phyloP scores from a whole-genome alignment of 345 rosid species.

The Salix arbutifolia region DNA sequence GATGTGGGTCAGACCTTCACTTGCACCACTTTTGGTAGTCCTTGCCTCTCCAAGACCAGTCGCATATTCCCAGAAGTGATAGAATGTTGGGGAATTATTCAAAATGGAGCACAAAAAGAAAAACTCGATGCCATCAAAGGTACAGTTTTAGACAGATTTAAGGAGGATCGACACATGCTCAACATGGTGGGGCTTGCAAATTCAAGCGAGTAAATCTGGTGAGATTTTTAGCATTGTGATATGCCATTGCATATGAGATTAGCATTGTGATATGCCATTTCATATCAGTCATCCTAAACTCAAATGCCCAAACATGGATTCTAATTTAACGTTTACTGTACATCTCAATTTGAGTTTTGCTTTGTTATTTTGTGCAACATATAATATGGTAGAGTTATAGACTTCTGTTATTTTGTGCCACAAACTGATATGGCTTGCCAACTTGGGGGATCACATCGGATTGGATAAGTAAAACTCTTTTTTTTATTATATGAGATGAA shows the following conservation, averaged over 20 bases:
- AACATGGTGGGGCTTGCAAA: constrained; percentile 81
- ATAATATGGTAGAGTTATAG: too few species aligned
- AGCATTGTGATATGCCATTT: not conserved
- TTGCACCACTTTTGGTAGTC: constrained; percentile 77
- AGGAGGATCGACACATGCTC: constrained; percentile 87
- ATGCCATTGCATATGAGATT: not conserved
- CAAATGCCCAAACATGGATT: too few species aligned
- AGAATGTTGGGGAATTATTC: constrained; percentile 84
- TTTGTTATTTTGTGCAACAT: too few species aligned
- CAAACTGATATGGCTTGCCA: too few species aligned
- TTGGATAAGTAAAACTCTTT: too few species aligned
- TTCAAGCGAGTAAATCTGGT: constrained; percentile 44
- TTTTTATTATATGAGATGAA: too few species aligned
- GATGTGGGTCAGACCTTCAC: constrained; percentile 73
- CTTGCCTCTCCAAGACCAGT: constrained; percentile 55
- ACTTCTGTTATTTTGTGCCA: too few species aligned
- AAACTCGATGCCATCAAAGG: constrained; percentile 42
- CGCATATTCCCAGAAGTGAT: constrained; percentile 60
- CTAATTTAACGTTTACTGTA: too few species aligned
- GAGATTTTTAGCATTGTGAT: not conserved
- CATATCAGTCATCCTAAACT: too few species aligned
- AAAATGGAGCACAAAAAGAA: constrained; percentile 32
- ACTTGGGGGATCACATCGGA: too few species aligned
- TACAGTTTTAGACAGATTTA: constrained; percentile 64
- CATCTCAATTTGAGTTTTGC: too few species aligned